Evolutionary conservation across 192 early-diverging fungal genomes (phyloP).

Genomic region (Chytriomyces confervae): DNA sequence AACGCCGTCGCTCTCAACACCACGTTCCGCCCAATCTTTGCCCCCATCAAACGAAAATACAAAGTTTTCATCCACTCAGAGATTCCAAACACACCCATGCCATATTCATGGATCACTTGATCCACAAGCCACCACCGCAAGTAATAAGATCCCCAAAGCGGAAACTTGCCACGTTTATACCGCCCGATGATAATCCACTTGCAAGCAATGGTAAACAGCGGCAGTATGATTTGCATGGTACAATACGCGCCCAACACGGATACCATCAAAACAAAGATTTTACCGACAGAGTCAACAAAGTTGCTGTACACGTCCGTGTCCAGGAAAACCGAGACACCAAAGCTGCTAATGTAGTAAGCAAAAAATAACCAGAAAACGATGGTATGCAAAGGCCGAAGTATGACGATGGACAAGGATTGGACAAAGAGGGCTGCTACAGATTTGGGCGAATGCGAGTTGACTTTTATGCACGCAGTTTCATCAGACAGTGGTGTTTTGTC

Average conservation of each 20-base stretch:
- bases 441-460: slow-evolving; percentile 17
- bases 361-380: slow-evolving; percentile 7
- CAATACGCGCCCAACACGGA: slow-evolving; percentile 13
- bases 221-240: slow-evolving; percentile 33
- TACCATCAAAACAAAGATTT: slow-evolving; percentile 18
- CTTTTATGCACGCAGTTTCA: too few species aligned
- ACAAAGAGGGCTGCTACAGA: slow-evolving; percentile 1
- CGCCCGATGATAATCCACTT: slow-evolving; percentile 55
- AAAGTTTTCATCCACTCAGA: slow-evolving; percentile 20
- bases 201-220: slow-evolving; percentile 43
- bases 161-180: slow-evolving; percentile 49
- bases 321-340: background rate
- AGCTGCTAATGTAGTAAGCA: background rate
- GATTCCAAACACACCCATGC: slow-evolving; percentile 39
- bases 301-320: background rate
- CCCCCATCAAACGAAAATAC: slow-evolving; percentile 45
- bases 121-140: slow-evolving; percentile 54
- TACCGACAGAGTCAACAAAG: background rate
- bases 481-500: background rate
- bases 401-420: slow-evolving; percentile 1
- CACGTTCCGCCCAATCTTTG: slow-evolving; percentile 41
- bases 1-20: slow-evolving; percentile 32
- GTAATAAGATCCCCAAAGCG: slow-evolving; percentile 51
- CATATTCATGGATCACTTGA: slow-evolving; percentile 29
- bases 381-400: background rate